phyloP scores from a whole-genome alignment of 2,329 filamentous ascomycete genomes.

The Colletotrichum sp. region DNA sequence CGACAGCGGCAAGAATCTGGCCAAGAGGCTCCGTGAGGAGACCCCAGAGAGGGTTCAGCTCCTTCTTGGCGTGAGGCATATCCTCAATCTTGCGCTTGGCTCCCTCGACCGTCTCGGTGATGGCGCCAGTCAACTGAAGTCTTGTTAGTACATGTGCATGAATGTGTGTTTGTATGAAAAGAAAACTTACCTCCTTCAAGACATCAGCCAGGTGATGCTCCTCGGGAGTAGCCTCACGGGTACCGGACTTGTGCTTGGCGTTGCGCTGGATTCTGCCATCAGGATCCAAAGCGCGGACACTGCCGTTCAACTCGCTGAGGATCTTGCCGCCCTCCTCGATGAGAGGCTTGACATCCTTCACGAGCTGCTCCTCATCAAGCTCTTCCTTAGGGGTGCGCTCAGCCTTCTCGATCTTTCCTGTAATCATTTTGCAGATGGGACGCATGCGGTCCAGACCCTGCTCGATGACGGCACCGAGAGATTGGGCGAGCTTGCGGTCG shows the following conservation, averaged over 20 bases:
- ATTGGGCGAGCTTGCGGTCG: conserved; percentile 78
- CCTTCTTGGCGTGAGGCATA: conserved; percentile 95
- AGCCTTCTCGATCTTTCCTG: conserved; percentile 80
- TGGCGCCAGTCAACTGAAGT: conserved; percentile 71
- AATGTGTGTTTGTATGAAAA: neutral
- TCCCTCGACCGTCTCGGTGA: conserved; percentile 84
- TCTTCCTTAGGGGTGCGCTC: conserved; percentile 85
- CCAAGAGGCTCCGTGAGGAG: conserved; percentile 84
- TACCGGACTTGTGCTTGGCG: conserved; percentile 80
- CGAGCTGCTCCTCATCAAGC: conserved; percentile 87
- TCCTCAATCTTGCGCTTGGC: conserved; percentile 88
- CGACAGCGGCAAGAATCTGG: conserved; percentile 91
- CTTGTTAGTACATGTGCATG: neutral
- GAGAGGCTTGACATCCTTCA: conserved; percentile 84
- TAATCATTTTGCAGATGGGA: conserved; percentile 87
- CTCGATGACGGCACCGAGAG: conserved; percentile 75
- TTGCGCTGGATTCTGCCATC: conserved; percentile 85
- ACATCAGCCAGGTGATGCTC: conserved; percentile 85
- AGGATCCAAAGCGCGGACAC: conserved; percentile 86
- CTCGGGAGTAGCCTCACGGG: conserved; percentile 79
- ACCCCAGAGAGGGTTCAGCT: conserved; percentile 88
- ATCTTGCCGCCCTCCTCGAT: conserved; percentile 87
- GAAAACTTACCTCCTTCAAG: conserved; percentile 71
- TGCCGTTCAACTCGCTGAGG: conserved; percentile 84
- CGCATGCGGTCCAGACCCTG: conserved; percentile 84